Base-by-base conservation (phyloP, 2,329 filamentous ascomycete species). In the Coleophoma cylindrospora region DNA sequence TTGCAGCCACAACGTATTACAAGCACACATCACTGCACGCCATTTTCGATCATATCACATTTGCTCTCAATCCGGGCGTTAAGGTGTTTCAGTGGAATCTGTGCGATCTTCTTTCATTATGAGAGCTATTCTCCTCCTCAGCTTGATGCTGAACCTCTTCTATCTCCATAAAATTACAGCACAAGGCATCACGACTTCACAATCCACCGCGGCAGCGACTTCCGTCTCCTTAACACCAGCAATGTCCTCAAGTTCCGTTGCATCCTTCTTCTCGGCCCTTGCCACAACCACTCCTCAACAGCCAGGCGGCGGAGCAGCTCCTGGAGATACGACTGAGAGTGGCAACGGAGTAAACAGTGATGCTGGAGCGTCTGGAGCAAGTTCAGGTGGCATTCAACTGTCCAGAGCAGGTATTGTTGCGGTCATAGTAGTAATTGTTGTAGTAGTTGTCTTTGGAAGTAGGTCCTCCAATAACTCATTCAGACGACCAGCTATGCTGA, bases 371-470 rank as follows among this genome's bases (percentile, higher is more conserved):
- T 77, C 80, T 36, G 87, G 89, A 15, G 68, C 74, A 14, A 79
- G 76, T 53, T 74, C 75, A 19, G 78, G 80, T 6, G 80, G 77
- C 14, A 76, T 87, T 57, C 74, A 74, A 36, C 69, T 94, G 19
- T 89, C 86, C 2, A 81, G 75, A 36, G 86, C 84, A 17, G 88
- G 79, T 13, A 72, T 91, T 60, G 76, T 89, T 51, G 87, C 87
- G 44, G 90, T 94, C 57, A 83, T 89, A 50, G 74, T 88, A 12
- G 79, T 90, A 3, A 86, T 90, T 5, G 80, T 81, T 10, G 65
- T 79, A 12, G 81, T 89, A 9, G 77, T 82, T 34, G 71, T 91
- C 15, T 70, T 87, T 51, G 87, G 87, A 66, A 80, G 88, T 91
- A 74, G 64, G 81, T 66, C 21, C 40, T 27, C 33, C 22, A 33